phyloP scores from a whole-genome alignment of 345 rosid genomes.

The Abelmoschus esculentus region DNA sequence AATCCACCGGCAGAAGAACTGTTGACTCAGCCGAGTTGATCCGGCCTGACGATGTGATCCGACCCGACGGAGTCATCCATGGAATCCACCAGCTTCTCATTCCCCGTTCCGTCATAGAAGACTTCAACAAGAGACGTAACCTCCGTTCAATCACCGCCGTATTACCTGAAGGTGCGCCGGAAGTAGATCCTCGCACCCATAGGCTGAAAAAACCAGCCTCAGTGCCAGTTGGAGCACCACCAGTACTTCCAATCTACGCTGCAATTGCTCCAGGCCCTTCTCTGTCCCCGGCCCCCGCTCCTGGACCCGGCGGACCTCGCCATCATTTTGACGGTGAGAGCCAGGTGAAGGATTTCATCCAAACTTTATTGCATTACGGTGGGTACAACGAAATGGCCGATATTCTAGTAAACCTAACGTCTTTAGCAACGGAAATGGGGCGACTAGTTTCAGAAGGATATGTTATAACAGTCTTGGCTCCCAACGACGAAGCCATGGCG shows the following conservation, averaged over 20 bases:
- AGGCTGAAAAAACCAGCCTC: slow-evolving; percentile 49
- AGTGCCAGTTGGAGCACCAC: slow-evolving; percentile 55
- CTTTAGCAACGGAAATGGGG: slow-evolving; percentile 93
- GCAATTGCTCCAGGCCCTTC: slow-evolving; percentile 98
- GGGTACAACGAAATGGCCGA: slow-evolving; percentile 99
- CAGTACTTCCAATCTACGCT: slow-evolving; percentile 64
- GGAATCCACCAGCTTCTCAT: slow-evolving; percentile 49
- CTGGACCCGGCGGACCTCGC: slow-evolving; percentile 87
- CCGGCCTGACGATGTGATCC: slow-evolving; percentile 40
- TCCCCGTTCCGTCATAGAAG: slow-evolving; percentile 62
- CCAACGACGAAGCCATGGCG: slow-evolving; percentile 99
- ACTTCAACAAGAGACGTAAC: slow-evolving; percentile 50
- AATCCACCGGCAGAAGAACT: slow-evolving; percentile 20
- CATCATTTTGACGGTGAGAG: slow-evolving; percentile 77
- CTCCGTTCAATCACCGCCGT: slow-evolving; percentile 60
- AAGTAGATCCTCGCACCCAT: slow-evolving; percentile 65
- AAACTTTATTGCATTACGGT: slow-evolving; percentile 77
- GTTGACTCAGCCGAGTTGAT: slow-evolving; percentile 41
- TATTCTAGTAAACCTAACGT: slow-evolving; percentile 79
- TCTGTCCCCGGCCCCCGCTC: slow-evolving; percentile 91
- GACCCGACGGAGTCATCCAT: slow-evolving; percentile 72
- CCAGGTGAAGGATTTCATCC: slow-evolving; percentile 89
- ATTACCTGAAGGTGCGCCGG: slow-evolving; percentile 62
- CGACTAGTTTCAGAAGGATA: slow-evolving; percentile 84
- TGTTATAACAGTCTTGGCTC: slow-evolving; percentile 82